Evolutionary conservation across 225 moss, liverwort and hornwort genomes (phyloP).

Genomic region (Ulota crispa): DNA sequence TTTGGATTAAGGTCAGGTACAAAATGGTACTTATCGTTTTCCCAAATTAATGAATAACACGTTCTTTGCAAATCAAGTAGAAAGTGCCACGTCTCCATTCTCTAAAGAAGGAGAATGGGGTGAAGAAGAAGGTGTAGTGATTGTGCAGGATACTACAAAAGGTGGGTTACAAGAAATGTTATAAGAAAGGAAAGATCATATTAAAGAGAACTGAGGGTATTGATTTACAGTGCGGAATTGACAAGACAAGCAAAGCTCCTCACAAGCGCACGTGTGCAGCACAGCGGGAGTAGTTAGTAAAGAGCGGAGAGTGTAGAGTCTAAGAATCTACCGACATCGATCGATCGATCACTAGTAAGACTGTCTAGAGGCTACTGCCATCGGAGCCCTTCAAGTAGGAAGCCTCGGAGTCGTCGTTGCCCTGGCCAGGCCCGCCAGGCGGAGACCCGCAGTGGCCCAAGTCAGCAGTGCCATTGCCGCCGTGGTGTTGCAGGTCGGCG

Average conservation of each 20-base stretch:
- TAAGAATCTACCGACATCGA: neutral
- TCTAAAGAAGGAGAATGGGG: too few species aligned
- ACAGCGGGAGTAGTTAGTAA: neutral
- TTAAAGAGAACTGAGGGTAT: neutral
- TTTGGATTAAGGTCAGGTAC: too few species aligned
- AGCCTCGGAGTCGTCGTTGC: slow-evolving; percentile 47
- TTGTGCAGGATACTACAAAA: neutral
- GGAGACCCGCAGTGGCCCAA: slow-evolving; percentile 40
- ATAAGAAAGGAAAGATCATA: neutral
- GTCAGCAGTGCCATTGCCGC: slow-evolving; percentile 45
- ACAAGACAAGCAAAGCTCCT: neutral
- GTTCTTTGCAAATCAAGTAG: too few species aligned
- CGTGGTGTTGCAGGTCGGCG: slow-evolving; percentile 41
- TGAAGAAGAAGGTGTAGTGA: too few species aligned
- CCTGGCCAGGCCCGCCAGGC: slow-evolving; percentile 37
- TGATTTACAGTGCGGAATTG: slow-evolving; percentile 5
- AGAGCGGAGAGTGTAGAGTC: neutral
- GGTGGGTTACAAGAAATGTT: neutral
- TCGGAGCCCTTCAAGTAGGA: slow-evolving; percentile 60
- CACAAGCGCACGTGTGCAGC: neutral
- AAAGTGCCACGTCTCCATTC: too few species aligned
- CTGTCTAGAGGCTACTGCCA: neutral
- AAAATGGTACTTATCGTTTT: too few species aligned
- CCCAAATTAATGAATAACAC: too few species aligned
- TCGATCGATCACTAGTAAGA: too few species aligned